Conservation (phyloP, 176 grass and related monocot species). For the Triticum dicoccoides region DNA sequence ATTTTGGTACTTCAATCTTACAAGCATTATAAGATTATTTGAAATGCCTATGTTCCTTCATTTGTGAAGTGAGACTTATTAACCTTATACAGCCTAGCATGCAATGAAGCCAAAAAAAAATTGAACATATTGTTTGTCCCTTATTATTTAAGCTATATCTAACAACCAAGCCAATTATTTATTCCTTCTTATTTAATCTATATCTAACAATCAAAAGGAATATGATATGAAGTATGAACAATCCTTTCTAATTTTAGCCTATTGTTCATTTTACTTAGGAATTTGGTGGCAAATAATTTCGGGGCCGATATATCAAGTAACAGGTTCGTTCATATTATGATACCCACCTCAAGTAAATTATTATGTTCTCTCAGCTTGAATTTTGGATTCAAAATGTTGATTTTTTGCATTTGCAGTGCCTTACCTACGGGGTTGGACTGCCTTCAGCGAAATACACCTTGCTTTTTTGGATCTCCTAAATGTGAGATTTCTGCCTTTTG, state of each 20-base stretch:
- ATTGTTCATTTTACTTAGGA: constrained; percentile 42
- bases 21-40: too few relatives aligned
- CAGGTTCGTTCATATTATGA: constrained; percentile 40
- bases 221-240: not conserved
- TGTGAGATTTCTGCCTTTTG: constrained; percentile 36
- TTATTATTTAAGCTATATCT: too few relatives aligned
- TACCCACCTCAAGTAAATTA: not conserved
- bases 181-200: not conserved
- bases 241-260: not conserved
- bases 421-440: constrained; percentile 51
- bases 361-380: not conserved
- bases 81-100: not conserved
- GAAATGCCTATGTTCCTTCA: too few relatives aligned
- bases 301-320: constrained; percentile 38
- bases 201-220: not conserved
- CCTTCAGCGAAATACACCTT: constrained; percentile 66
- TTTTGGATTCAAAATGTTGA: not conserved
- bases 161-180: not conserved
- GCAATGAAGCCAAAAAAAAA: not conserved
- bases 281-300: constrained; percentile 82
- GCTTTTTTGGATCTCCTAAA: constrained; percentile 55
- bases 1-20: too few relatives aligned
- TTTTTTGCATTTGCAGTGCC: constrained; percentile 23
- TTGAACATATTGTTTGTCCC: not conserved
- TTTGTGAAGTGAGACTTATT: not conserved